A percentile compares a stretch with the other conserved stretches of the same genome.
These are phyloP conservation scores for Sporothrix inflata DNA, from an alignment of 2,329 filamentous ascomycete species.

Conservation along the genomic window DNA sequence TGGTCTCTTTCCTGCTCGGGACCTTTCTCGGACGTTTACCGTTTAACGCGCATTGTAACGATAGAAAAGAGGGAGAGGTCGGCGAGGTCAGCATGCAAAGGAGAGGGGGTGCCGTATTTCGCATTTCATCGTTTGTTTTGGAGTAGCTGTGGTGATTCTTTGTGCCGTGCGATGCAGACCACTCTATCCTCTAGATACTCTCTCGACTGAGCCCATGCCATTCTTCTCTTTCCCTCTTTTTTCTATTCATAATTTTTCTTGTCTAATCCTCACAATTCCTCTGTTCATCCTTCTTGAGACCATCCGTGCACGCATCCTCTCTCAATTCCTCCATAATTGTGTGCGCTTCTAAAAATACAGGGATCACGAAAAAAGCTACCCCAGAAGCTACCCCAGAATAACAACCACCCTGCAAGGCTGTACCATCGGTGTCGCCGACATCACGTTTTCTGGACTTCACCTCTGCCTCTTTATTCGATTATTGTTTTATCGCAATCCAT, in stretches of 20 bases:
- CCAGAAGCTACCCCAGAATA: slow-evolving; percentile 18
- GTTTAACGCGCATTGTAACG: background rate
- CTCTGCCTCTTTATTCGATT: background rate
- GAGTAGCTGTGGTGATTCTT: background rate
- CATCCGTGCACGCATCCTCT: background rate
- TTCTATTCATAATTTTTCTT: background rate
- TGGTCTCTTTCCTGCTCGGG: background rate
- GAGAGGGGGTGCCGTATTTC: background rate
- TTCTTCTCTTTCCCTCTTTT: background rate
- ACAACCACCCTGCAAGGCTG: slow-evolving; percentile 17
- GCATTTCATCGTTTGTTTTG: background rate
- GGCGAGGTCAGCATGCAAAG: background rate
- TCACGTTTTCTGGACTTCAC: background rate
- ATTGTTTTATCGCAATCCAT: background rate
- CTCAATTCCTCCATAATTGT: background rate
- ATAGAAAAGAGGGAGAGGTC: background rate
- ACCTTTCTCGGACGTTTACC: background rate
- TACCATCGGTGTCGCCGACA: slow-evolving; percentile 15
- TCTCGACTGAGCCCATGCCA: background rate
- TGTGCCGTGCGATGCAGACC: background rate
- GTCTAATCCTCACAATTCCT: background rate
- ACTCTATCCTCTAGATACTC: background rate
- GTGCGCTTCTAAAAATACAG: slow-evolving; percentile 13
- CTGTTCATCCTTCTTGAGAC: background rate
- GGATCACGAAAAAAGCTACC: slow-evolving; percentile 12